Evolutionary conservation across 305 asterid genomes (phyloP), one percentile per base, ranked within the genome.

Genomic region (Solanum hybrid): DNA sequence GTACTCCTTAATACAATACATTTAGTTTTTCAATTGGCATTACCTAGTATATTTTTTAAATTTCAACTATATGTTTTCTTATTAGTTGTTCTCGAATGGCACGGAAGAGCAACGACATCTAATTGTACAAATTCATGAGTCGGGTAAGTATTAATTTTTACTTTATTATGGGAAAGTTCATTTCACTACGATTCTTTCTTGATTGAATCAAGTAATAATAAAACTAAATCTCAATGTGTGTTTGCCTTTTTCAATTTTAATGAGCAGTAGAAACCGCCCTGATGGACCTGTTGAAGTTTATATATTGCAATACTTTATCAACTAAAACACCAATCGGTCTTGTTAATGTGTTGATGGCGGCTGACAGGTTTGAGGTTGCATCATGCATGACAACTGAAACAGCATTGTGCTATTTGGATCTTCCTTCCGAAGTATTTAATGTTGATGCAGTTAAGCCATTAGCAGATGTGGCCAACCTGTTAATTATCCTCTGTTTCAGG

Each of bases 11-110:
- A 83, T 90, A 22, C 29, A 17, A 27, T 77, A 36, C 29, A 37
- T 37, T 72, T 87, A 32, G 38, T 70, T 37, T 32, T 33, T 31
- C 7, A 70, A 29, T 41, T 29, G 75, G 29, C 29, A 27, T 5
- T 11, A 14, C 72, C 26, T 89, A 32, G 37, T 88, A 32, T 29
- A 29, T 39, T 70, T 29, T 32, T 41, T 38, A 87, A 7, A 37
- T 37, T 37, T 37, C 68, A 41, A 73, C 88, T 89, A 89, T 79
- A 87, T 83, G 39, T 76, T n/a, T 37, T 87, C 72, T 90, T 85
- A 88, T 87, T 89, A 97, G 98, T 83, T 97, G 92, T 96, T 97
- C 93, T 95, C 98, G 57, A 96, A 95, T 92, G 98, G 95, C 78
- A 93, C 87, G 95, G 94, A 90, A 91, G 96, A 93, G 91, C 95